These are phyloP conservation scores for Ustilago vetiveriae DNA, from an alignment of 1,284 basidiomycete genomes.

Conservation along the genomic window DNA sequence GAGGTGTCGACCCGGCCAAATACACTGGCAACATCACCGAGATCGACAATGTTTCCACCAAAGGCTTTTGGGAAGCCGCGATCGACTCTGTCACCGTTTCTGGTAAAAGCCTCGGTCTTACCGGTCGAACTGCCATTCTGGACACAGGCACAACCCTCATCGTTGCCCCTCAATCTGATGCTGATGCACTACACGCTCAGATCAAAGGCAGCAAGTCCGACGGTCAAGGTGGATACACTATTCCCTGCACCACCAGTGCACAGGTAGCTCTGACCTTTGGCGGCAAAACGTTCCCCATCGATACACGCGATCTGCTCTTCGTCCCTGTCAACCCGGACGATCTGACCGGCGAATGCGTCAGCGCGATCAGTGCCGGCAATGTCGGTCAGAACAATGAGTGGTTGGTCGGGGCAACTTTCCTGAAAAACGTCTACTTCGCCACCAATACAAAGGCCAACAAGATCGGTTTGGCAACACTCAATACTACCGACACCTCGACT, in stretches of 20 bases:
- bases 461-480: constrained; percentile 74
- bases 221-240: constrained; percentile 72
- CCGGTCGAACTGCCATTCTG: constrained; percentile 64
- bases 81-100: constrained; percentile 74
- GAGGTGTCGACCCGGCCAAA: constrained; percentile 78
- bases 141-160: constrained; percentile 69
- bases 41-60: constrained; percentile 63
- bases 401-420: constrained; percentile 71
- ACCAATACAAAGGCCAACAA: constrained; percentile 76
- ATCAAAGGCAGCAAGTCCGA: constrained; percentile 74
- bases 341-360: constrained; percentile 76
- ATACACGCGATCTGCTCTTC: constrained; percentile 75
- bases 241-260: constrained; percentile 79
- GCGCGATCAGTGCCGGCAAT: constrained; percentile 76
- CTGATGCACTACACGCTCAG: constrained; percentile 72
- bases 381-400: constrained; percentile 73
- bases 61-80: constrained; percentile 80
- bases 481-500: constrained; percentile 21
- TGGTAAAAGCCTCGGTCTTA: constrained; percentile 72
- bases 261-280: constrained; percentile 78
- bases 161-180: constrained; percentile 69
- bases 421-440: constrained; percentile 72
- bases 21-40: constrained; percentile 59
- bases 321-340: constrained; percentile 74
- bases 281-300: constrained; percentile 71